A percentile compares a stretch with the other conserved stretches of the same genome.
These are phyloP conservation scores for Aristolochia fimbriata DNA, from an alignment of 164 flowering plant species.

Conservation along the genomic window DNA sequence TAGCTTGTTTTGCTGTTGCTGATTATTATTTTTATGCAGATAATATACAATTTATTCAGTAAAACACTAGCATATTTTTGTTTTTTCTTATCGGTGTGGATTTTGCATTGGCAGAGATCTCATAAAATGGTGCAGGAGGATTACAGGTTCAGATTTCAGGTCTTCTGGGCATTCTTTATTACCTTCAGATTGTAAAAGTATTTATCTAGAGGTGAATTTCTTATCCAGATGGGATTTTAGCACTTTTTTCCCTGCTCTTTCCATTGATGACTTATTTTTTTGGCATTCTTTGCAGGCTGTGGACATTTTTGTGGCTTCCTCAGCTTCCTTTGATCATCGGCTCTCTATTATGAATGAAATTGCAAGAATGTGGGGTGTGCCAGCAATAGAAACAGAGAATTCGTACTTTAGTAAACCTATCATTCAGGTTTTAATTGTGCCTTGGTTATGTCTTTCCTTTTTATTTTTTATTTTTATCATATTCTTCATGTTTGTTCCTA, in stretches of 20 bases:
- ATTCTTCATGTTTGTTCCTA: conserved; percentile 7
- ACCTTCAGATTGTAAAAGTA: conserved; percentile 24
- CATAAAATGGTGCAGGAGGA: conserved; percentile 83
- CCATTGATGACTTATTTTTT: neutral
- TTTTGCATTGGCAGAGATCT: conserved; percentile 54
- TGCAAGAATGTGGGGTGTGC: conserved; percentile 55
- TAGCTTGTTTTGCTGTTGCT: neutral
- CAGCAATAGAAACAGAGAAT: conserved; percentile 27
- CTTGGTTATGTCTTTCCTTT: neutral
- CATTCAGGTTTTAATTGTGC: conserved; percentile 41
- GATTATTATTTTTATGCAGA: neutral
- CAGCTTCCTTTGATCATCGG: conserved; percentile 42
- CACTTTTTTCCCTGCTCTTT: neutral
- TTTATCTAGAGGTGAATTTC: conserved; percentile 60
- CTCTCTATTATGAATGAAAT: conserved; percentile 46
- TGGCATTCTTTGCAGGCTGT: conserved; percentile 53
- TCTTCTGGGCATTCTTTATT: conserved; percentile 31
- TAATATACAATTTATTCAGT: neutral
- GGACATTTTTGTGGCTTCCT: conserved; percentile 70
- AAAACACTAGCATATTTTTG: neutral
- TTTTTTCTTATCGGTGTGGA: neutral
- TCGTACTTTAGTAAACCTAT: conserved; percentile 47
- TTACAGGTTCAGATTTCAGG: conserved; percentile 37
- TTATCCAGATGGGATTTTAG: neutral
- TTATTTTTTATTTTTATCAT: neutral